These are phyloP conservation scores for Trametopsis cervina DNA, from an alignment of 768 basidiomycete genomes.

Conservation along the genomic window DNA sequence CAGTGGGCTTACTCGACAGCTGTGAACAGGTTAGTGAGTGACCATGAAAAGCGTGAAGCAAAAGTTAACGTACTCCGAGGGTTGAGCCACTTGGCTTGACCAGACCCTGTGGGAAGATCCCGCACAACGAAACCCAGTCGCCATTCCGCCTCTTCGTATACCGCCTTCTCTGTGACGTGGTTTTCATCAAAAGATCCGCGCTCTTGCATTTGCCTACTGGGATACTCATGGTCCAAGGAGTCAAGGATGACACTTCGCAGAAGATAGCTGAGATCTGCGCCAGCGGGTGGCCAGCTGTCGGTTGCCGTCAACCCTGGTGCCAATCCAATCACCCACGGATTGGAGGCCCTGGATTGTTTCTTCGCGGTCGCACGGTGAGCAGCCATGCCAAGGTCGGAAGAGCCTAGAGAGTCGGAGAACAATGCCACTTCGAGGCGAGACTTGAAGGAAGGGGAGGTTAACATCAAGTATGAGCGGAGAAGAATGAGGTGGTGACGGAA, in stretches of 20 bases:
- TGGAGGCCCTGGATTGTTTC: neutral
- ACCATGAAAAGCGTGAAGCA: neutral
- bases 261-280: slow-evolving; percentile 77
- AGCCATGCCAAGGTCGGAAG: neutral
- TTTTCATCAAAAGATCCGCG: slow-evolving; percentile 1
- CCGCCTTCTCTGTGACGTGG: slow-evolving; percentile 3
- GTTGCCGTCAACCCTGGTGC: slow-evolving; percentile 66
- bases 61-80: slow-evolving; percentile 58
- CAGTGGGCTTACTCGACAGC: slow-evolving; percentile 50
- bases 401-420: slow-evolving; percentile 50
- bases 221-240: slow-evolving; percentile 41
- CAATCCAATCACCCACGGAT: slow-evolving; percentile 60
- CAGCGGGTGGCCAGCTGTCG: slow-evolving; percentile 82
- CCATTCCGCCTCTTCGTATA: slow-evolving; percentile 50
- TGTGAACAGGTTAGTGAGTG: slow-evolving; percentile 29
- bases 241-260: slow-evolving; percentile 82
- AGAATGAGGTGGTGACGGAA: slow-evolving; percentile 61
- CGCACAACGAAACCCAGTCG: slow-evolving; percentile 81
- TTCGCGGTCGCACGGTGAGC: neutral
- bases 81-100: slow-evolving; percentile 73
- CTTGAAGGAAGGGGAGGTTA: slow-evolving; percentile 70
- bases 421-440: slow-evolving; percentile 61
- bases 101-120: slow-evolving; percentile 57
- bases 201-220: neutral
- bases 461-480: slow-evolving; percentile 67